Conservation (phyloP, 2,329 filamentous ascomycete species). For the Ceratocystis lukuohia region DNA sequence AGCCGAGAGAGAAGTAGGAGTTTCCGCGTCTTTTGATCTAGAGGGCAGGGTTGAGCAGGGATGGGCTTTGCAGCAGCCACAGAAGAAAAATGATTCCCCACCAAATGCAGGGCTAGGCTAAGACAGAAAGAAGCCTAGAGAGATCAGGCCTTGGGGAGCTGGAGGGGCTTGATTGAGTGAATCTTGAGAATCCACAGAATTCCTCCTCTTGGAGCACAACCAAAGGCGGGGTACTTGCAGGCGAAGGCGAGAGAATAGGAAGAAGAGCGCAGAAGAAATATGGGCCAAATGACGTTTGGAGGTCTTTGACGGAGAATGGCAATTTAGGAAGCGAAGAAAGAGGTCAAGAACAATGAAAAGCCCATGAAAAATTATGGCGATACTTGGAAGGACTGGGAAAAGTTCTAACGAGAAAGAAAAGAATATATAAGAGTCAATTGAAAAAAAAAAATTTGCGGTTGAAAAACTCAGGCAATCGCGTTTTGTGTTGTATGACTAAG, state of each 20-base stretch:
- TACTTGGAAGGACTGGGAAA: too few relatives aligned
- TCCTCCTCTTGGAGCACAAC: not conserved
- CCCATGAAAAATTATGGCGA: too few relatives aligned
- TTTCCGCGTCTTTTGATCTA: too few relatives aligned
- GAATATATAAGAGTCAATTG: not conserved
- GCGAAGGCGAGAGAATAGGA: not conserved
- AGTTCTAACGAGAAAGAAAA: not conserved
- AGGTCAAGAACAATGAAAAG: too few relatives aligned
- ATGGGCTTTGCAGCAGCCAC: too few relatives aligned
- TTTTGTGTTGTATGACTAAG: not conserved
- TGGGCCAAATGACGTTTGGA: not conserved
- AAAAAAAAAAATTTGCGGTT: not conserved
- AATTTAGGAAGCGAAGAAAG: not conserved
- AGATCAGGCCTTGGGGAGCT: not conserved
- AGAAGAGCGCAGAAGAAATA: not conserved
- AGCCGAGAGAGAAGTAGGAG: too few relatives aligned
- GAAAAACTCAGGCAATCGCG: not conserved
- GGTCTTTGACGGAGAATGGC: not conserved
- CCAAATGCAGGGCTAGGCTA: not conserved
- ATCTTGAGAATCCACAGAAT: not conserved
- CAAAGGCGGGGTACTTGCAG: constrained; percentile 8
- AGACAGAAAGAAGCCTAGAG: not conserved
- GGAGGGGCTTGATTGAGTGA: not conserved
- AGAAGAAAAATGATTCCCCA: too few relatives aligned
- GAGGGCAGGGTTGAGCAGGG: too few relatives aligned